Evolutionary conservation across 306 rosid genomes (phyloP).

Genomic region (Canavalia gladiata): DNA sequence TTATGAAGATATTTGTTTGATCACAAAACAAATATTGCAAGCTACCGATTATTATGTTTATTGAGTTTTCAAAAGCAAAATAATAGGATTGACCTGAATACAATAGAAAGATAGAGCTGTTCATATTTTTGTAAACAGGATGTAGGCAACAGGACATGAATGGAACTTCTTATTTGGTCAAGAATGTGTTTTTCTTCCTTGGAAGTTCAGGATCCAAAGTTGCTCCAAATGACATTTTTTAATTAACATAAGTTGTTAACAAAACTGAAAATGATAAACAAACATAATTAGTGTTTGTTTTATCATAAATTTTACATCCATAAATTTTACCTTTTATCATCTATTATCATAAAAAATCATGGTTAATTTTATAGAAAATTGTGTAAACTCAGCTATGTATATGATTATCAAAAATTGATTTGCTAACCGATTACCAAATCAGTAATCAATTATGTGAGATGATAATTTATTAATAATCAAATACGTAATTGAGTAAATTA

Average conservation of each 20-base stretch:
- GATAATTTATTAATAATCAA: no score
- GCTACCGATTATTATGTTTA: slow-evolving; percentile 34
- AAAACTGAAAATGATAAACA: slow-evolving; percentile 5
- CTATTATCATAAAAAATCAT: no score
- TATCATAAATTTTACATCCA: no score
- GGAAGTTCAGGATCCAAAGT: slow-evolving; percentile 45
- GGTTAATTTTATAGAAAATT: no score
- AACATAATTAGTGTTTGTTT: no score
- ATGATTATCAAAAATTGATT: no score
- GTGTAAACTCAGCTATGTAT: no score
- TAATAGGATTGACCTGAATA: slow-evolving; percentile 45
- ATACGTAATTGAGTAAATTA: no score
- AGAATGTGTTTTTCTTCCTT: slow-evolving; percentile 33
- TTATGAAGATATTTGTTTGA: slow-evolving; percentile 46
- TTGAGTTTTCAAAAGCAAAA: slow-evolving; percentile 31
- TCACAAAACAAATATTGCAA: slow-evolving; percentile 33
- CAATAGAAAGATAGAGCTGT: not conserved
- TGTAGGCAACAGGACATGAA: slow-evolving; percentile 23
- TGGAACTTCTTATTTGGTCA: slow-evolving; percentile 9
- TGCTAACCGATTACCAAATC: no score
- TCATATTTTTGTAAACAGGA: slow-evolving; percentile 21
- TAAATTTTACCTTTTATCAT: no score
- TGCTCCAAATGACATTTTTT: slow-evolving; percentile 39
- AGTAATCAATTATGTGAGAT: no score
- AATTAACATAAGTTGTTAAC: slow-evolving; percentile 49